Conservation (phyloP, 2,329 filamentous ascomycete species). For the Dryadomyces quercus-mongolicae region DNA sequence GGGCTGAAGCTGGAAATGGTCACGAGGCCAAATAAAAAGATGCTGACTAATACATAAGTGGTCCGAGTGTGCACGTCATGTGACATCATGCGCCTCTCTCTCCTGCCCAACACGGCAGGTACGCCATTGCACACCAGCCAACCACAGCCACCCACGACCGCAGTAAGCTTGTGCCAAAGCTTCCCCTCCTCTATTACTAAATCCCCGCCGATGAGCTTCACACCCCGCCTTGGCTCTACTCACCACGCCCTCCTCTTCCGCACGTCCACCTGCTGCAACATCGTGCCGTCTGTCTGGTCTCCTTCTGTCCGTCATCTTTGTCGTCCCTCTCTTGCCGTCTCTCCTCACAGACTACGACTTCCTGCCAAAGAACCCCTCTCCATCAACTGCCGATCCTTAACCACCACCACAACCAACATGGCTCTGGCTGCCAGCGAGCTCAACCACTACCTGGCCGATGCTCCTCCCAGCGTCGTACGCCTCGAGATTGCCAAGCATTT, state of each 20-base stretch:
- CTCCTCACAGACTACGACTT: neutral
- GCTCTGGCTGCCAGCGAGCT: slow-evolving; percentile 49
- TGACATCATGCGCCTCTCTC: neutral
- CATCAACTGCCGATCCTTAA: neutral
- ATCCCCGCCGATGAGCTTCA: neutral
- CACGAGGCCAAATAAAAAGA: too few species aligned
- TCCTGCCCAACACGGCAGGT: neutral
- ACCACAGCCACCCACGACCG: neutral
- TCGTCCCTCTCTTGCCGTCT: neutral
- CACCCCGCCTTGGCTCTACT: neutral
- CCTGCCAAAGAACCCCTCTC: neutral
- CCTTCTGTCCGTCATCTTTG: neutral
- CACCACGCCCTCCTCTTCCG: neutral
- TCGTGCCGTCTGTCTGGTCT: neutral
- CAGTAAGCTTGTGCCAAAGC: neutral
- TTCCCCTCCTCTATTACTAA: neutral
- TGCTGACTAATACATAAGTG: too few species aligned
- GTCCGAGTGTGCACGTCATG: neutral
- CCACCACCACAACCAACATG: slow-evolving; percentile 13
- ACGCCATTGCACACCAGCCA: neutral
- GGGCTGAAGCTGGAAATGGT: too few species aligned
- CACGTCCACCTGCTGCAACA: neutral
- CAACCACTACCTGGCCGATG: slow-evolving; percentile 78
- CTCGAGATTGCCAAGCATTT: slow-evolving; percentile 92
- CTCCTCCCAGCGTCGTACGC: slow-evolving; percentile 75